These are phyloP conservation scores for Allium cepa DNA, from an alignment of 106 monocot species.

Conservation along the genomic window DNA sequence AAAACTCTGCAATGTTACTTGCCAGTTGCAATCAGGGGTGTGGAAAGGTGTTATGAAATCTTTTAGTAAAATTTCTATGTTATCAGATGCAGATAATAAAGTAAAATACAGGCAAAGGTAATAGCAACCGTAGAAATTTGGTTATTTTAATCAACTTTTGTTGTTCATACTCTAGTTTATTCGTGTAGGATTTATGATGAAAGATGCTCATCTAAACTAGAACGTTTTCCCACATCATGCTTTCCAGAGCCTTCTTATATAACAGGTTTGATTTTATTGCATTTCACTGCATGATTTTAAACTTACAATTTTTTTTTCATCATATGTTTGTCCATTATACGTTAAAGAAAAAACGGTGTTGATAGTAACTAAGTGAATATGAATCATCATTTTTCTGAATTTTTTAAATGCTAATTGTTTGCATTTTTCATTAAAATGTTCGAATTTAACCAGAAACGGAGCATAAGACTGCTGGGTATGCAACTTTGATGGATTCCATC, in stretches of 20 bases:
- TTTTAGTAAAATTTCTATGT: constrained; percentile 33
- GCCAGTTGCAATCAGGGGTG: constrained; percentile 42
- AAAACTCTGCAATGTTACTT: constrained; percentile 50
- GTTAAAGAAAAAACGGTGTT: not conserved
- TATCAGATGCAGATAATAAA: constrained; percentile 47
- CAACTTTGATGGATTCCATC: constrained; percentile 62
- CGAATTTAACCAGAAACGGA: constrained; percentile 29
- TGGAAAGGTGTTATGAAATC: constrained; percentile 51
- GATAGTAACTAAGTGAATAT: too few relatives aligned
- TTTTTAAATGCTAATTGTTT: not conserved
- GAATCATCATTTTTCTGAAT: not conserved
- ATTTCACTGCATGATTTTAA: not conserved
- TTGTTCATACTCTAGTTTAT: not conserved
- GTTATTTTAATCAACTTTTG: constrained; percentile 1
- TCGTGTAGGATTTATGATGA: constrained; percentile 30
- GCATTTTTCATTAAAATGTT: not conserved
- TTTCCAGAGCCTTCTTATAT: constrained; percentile 48
- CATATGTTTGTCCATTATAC: too few relatives aligned
- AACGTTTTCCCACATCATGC: constrained; percentile 26
- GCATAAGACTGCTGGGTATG: constrained; percentile 6
- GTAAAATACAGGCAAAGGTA: constrained; percentile 51
- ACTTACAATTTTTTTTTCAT: too few relatives aligned
- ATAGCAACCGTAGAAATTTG: not conserved
- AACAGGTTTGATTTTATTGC: constrained; percentile 27
- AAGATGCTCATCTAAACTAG: constrained; percentile 17